These are phyloP conservation scores for Plasmodium cynomolgi DNA, from an alignment of 169 alveolate species.

Conservation along the genomic window DNA sequence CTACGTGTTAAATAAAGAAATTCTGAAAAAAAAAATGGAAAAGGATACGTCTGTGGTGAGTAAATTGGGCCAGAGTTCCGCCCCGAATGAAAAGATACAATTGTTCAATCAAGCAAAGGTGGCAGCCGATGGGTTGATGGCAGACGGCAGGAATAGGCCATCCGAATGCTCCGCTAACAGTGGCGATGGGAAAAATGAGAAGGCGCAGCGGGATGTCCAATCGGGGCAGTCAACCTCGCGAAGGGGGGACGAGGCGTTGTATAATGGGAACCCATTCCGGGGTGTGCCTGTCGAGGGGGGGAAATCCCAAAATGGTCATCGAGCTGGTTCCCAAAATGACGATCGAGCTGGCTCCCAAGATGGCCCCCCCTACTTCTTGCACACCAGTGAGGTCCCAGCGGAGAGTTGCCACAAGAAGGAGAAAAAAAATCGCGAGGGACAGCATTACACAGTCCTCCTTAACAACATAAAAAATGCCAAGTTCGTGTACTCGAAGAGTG, in stretches of 20 bases:
- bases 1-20: slow-evolving; percentile 56
- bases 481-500: background rate
- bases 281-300: background rate
- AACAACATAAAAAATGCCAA: slow-evolving; percentile 16
- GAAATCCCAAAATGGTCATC: background rate
- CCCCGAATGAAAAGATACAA: background rate
- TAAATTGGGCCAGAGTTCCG: background rate
- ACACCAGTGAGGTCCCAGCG: background rate
- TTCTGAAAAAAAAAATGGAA: slow-evolving; percentile 29
- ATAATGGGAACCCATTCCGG: background rate
- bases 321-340: background rate
- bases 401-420: background rate
- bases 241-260: background rate
- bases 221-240: background rate
- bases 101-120: background rate
- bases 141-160: background rate
- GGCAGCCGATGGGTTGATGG: background rate
- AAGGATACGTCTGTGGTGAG: background rate
- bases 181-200: background rate
- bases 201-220: background rate
- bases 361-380: background rate
- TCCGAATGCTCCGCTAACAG: background rate
- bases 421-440: background rate
- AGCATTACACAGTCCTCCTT: slow-evolving; percentile 7
- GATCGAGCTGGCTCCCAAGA: background rate